These are phyloP conservation scores for Ramularia endophylla DNA, from an alignment of 2,329 filamentous ascomycete genomes.

Conservation along the genomic window DNA sequence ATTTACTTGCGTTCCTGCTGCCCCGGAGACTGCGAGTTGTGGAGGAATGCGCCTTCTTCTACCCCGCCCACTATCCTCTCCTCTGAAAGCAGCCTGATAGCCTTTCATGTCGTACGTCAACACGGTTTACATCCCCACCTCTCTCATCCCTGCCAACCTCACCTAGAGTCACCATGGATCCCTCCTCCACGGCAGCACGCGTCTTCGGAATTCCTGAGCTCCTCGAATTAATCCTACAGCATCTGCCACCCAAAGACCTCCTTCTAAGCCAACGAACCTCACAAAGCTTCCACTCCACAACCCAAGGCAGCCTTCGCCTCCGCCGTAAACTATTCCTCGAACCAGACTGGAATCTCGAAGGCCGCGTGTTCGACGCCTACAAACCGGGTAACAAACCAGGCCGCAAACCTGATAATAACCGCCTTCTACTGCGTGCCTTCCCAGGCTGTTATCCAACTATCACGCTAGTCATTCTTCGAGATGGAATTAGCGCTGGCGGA, in stretches of 20 bases:
- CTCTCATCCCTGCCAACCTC: no score
- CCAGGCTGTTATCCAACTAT: constrained; percentile 31
- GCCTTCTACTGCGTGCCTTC: constrained; percentile 29
- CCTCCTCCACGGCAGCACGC: constrained; percentile 2
- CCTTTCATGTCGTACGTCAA: no score
- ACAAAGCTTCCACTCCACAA: constrained; percentile 24
- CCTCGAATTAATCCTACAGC: constrained; percentile 32
- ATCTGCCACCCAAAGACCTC: constrained; percentile 28
- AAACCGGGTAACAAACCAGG: constrained; percentile 14
- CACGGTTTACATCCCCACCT: no score
- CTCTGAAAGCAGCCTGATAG: no score
- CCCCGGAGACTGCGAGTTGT: no score
- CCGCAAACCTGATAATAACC: constrained; percentile 31
- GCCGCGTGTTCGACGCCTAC: constrained; percentile 20
- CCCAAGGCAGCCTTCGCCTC: constrained; percentile 24
- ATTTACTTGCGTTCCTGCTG: no score
- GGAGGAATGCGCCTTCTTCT: no score
- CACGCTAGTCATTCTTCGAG: constrained; percentile 25
- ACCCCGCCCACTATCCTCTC: no score
- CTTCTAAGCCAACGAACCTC: constrained; percentile 30
- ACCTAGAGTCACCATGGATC: not conserved
- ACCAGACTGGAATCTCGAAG: constrained; percentile 28
- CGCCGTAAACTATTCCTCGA: constrained; percentile 32
- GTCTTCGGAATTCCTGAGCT: constrained; percentile 35
- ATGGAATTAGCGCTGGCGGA: constrained; percentile 10